Conservation (phyloP, 306 rosid genomes). For the Fagus sylvatica region DNA sequence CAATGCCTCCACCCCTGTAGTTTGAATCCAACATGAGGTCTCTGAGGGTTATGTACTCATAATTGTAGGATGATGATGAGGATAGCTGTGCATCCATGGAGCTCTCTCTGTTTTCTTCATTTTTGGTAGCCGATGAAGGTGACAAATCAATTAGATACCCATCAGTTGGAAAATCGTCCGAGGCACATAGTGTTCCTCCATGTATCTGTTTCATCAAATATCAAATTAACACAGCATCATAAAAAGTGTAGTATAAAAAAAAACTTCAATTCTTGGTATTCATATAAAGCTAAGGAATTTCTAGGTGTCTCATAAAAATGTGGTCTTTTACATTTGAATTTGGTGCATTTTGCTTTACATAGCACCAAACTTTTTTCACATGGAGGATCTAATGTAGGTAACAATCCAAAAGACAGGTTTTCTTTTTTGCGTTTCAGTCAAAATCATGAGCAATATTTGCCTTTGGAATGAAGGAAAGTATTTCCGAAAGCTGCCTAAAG, state of each 20-base stretch:
- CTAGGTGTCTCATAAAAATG: neutral
- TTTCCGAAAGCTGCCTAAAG: neutral
- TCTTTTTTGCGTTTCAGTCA: neutral
- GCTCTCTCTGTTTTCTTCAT: conserved; percentile 8
- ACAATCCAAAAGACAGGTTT: neutral
- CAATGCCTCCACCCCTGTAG: conserved; percentile 82
- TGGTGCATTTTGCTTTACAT: too few species aligned
- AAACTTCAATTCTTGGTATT: neutral
- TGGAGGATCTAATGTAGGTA: neutral
- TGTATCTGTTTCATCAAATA: conserved; percentile 57
- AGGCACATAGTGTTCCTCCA: conserved; percentile 81
- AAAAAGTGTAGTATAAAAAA: neutral
- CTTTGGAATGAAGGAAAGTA: neutral
- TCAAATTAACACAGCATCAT: neutral
- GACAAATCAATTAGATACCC: conserved; percentile 74
- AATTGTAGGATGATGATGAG: conserved; percentile 64
- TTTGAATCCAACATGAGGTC: conserved; percentile 78
- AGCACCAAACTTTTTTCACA: neutral
- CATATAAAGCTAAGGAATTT: neutral
- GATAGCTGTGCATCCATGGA: conserved; percentile 27
- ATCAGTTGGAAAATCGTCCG: conserved; percentile 56
- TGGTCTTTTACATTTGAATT: neutral
- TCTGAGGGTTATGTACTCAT: conserved; percentile 67
- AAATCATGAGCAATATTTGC: neutral
- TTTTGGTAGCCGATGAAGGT: conserved; percentile 28